Percentiles rank a stretch among this genome's conserved stretches.
Conservation (phyloP, 163 green algal genomes). For the Scenedesmus sp. region DNA sequence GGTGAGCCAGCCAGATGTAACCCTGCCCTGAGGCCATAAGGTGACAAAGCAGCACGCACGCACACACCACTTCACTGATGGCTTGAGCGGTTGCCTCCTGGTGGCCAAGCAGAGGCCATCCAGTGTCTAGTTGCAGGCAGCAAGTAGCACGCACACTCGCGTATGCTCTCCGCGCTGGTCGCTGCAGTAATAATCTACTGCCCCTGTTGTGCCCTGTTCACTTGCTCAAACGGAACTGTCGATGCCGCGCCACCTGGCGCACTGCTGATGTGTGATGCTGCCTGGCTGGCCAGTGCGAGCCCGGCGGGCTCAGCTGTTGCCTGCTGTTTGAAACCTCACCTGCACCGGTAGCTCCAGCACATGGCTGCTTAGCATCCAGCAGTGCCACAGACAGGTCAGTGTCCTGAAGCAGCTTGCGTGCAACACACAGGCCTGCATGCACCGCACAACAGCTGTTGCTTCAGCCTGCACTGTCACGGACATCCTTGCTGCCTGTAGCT, state of each 20-base stretch:
- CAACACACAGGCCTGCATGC: conserved; percentile 62
- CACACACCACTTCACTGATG: neutral
- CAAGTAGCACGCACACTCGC: too few species aligned
- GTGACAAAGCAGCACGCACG: neutral
- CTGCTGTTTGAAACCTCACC: conserved; percentile 49
- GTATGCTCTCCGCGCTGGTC: too few species aligned
- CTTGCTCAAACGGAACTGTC: too few species aligned
- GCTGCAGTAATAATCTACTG: too few species aligned
- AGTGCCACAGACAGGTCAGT: conserved; percentile 61
- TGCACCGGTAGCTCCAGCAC: conserved; percentile 75
- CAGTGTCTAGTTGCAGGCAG: too few species aligned
- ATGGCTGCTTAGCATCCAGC: conserved; percentile 70
- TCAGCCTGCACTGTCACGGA: neutral
- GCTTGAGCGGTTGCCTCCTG: neutral
- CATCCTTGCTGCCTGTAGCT: neutral
- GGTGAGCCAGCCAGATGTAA: conserved; percentile 88
- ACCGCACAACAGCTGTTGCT: neutral
- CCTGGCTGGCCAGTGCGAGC: too few species aligned
- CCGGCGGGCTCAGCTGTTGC: neutral
- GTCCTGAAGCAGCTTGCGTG: conserved; percentile 63
- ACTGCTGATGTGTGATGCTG: too few species aligned
- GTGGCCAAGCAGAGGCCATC: too few species aligned
- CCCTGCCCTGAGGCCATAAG: conserved; percentile 73
- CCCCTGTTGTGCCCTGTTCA: too few species aligned
- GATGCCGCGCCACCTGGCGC: too few species aligned